A percentile compares a stretch with the other conserved stretches of the same genome.
phyloP scores from a whole-genome alignment of 257 asterid genomes.

The Jacaranda copaia region DNA sequence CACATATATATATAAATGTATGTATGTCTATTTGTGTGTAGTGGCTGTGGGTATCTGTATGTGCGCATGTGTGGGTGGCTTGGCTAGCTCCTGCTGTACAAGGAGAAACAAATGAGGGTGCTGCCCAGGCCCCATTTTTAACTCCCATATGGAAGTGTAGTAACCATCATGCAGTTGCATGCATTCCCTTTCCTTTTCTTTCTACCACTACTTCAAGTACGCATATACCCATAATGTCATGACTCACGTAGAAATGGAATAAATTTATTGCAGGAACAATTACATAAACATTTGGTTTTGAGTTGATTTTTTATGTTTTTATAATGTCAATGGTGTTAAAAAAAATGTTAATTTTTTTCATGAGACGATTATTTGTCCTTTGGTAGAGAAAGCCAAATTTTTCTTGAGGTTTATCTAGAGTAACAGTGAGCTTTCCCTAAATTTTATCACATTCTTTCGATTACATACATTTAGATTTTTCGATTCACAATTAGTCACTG shows the following conservation, averaged over 20 bases:
- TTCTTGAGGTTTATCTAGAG: no score
- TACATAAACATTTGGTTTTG: no score
- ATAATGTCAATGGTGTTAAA: no score
- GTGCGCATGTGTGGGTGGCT: constrained; percentile 23
- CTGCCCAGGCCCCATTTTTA: constrained; percentile 16
- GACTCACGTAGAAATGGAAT: constrained; percentile 20
- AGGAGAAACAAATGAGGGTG: constrained; percentile 17
- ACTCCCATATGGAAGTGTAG: neutral
- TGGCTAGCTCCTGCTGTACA: neutral
- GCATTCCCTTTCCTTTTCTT: constrained; percentile 23
- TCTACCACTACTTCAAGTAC: neutral
- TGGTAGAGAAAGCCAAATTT: no score
- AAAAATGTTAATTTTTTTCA: no score
- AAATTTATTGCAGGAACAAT: neutral
- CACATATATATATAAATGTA: neutral
- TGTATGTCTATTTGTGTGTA: neutral
- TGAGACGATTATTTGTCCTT: no score
- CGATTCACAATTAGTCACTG: no score
- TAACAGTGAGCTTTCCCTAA: no score
- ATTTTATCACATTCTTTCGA: no score
- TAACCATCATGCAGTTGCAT: constrained; percentile 32
- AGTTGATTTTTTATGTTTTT: no score
- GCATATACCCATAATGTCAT: constrained; percentile 1
- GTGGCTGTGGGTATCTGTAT: neutral
- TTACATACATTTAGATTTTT: no score